These are phyloP conservation scores for Erodium maritimum DNA, from an alignment of 345 rosid species.

Conservation along the genomic window DNA sequence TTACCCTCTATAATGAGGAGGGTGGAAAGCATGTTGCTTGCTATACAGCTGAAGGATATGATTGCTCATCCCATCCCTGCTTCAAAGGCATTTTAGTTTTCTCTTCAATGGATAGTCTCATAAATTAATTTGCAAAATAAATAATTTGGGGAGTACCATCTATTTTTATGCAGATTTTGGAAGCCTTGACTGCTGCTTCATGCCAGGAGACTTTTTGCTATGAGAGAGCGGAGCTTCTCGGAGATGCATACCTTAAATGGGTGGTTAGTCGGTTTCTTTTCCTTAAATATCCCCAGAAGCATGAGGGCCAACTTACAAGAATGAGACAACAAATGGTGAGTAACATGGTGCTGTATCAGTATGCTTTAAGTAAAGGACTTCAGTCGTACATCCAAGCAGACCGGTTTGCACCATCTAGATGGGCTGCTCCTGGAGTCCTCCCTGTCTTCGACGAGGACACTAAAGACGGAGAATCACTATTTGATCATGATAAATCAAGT, in stretches of 20 bases:
- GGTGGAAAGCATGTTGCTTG: conserved; percentile 94
- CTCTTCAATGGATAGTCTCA: neutral
- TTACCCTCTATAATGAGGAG: conserved; percentile 95
- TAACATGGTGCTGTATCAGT: conserved; percentile 82
- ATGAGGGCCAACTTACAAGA: conserved; percentile 95
- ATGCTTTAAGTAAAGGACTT: conserved; percentile 68
- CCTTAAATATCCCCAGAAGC: conserved; percentile 93
- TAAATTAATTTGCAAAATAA: too few relatives aligned
- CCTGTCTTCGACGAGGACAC: conserved; percentile 93
- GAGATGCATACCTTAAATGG: conserved; percentile 99
- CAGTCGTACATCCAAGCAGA: conserved; percentile 98
- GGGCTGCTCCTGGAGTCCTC: conserved; percentile 99
- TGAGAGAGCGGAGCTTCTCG: conserved; percentile 97
- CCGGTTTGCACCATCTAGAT: conserved; percentile 94
- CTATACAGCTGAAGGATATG: conserved; percentile 64
- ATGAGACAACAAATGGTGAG: conserved; percentile 99
- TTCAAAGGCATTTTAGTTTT: conserved; percentile 47
- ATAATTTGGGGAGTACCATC: conserved; percentile 7
- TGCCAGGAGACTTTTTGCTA: conserved; percentile 99
- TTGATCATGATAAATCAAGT: conserved; percentile 42
- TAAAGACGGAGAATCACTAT: conserved; percentile 68
- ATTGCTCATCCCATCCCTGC: conserved; percentile 62
- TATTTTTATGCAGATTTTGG: conserved; percentile 57
- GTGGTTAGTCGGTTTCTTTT: conserved; percentile 88
- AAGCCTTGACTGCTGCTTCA: conserved; percentile 95